These are phyloP conservation scores for Penicillium salamii DNA, from an alignment of 495 filamentous ascomycete genomes.

Conservation along the genomic window DNA sequence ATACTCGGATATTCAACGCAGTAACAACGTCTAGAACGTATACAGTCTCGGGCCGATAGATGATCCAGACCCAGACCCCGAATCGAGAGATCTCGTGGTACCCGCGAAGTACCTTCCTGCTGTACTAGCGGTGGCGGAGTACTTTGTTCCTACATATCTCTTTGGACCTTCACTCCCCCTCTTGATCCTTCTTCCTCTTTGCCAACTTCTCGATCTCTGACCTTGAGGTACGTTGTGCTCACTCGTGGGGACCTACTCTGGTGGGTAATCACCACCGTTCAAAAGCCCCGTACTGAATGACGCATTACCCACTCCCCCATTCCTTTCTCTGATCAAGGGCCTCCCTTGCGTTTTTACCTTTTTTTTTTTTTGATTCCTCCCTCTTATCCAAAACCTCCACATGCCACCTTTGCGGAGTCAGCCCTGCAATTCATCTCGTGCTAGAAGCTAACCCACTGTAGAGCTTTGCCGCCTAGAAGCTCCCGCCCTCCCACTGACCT, in stretches of 20 bases:
- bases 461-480: conserved; percentile 20
- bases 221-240: conserved; percentile 3
- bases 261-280: conserved; percentile 15
- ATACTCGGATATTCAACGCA: too few relatives aligned
- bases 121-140: conserved; percentile 25
- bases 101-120: conserved; percentile 18
- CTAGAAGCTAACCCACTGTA: conserved; percentile 19
- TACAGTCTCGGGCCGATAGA: conserved; percentile 11
- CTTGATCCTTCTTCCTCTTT: conserved; percentile 3
- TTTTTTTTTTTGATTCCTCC: too few relatives aligned
- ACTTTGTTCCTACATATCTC: conserved; percentile 14
- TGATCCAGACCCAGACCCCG: conserved; percentile 14
- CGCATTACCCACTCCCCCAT: conserved; percentile 33
- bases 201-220: background rate
- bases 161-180: conserved; percentile 1
- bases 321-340: conserved; percentile 10
- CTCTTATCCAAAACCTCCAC: conserved; percentile 16
- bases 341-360: conserved; percentile 16
- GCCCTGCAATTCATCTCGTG: conserved; percentile 13
- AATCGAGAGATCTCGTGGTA: conserved; percentile 12
- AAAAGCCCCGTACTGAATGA: conserved; percentile 38
- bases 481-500: conserved; percentile 7
- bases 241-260: background rate
- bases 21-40: too few relatives aligned
- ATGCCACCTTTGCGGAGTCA: conserved; percentile 23